These are phyloP conservation scores for Knoxdaviesia capensis DNA, from an alignment of 2,329 filamentous ascomycete genomes.

Conservation along the genomic window DNA sequence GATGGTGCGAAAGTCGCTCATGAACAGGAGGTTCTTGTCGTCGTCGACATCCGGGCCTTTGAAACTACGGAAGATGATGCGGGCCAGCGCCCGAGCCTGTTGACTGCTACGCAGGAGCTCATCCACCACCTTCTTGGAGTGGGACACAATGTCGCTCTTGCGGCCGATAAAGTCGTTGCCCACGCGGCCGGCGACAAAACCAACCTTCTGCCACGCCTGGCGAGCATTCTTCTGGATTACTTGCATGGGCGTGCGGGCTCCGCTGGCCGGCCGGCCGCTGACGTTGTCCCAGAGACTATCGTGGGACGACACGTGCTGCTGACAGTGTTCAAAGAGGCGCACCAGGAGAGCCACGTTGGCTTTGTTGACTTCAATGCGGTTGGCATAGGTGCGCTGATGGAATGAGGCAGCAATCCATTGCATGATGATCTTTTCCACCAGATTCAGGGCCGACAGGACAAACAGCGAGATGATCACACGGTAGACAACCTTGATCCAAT, in stretches of 20 bases:
- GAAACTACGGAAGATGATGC: slow-evolving; percentile 75
- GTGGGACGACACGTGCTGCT: slow-evolving; percentile 43
- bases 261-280: slow-evolving; percentile 24
- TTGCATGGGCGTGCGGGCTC: slow-evolving; percentile 53
- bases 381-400: slow-evolving; percentile 75
- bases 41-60: slow-evolving; percentile 14
- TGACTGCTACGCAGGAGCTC: slow-evolving; percentile 52
- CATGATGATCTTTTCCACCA: slow-evolving; percentile 81
- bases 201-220: slow-evolving; percentile 58
- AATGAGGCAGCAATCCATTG: slow-evolving; percentile 90
- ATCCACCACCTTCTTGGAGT: slow-evolving; percentile 69
- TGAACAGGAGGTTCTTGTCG: slow-evolving; percentile 53
- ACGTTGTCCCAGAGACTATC: slow-evolving; percentile 26
- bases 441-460: slow-evolving; percentile 59
- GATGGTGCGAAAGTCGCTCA: slow-evolving; percentile 58
- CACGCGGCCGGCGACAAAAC: slow-evolving; percentile 66
- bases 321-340: slow-evolving; percentile 47
- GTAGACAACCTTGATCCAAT: slow-evolving; percentile 63
- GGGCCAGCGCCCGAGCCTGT: slow-evolving; percentile 66
- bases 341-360: slow-evolving; percentile 52
- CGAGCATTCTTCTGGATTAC: slow-evolving; percentile 57
- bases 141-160: slow-evolving; percentile 40
- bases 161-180: slow-evolving; percentile 84
- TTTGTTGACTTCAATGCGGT: slow-evolving; percentile 82
- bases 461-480: slow-evolving; percentile 79